These are phyloP conservation scores for Coemansia sp. DNA, from an alignment of 192 early-diverging fungal species.

Conservation along the genomic window DNA sequence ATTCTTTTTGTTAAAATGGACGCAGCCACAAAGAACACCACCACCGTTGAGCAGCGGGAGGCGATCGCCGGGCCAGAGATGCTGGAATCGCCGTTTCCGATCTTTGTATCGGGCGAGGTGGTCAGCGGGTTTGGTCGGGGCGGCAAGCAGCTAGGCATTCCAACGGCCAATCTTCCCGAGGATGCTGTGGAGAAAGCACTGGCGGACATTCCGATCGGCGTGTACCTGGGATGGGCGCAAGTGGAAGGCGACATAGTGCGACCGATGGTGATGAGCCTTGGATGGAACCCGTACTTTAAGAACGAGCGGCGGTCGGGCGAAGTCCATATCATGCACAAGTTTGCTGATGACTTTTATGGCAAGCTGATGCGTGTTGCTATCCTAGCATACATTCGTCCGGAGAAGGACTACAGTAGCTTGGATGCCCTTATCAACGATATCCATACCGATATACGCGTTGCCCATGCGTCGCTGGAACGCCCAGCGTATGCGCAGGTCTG, in stretches of 20 bases:
- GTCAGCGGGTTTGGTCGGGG: slow-evolving; percentile 93
- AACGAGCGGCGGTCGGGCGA: slow-evolving; percentile 97
- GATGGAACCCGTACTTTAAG: slow-evolving; percentile 99
- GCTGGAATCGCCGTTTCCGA: slow-evolving; percentile 65
- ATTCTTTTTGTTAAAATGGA: too few species aligned
- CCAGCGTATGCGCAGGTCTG: slow-evolving; percentile 19
- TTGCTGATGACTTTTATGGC: slow-evolving; percentile 89
- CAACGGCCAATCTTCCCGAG: slow-evolving; percentile 94
- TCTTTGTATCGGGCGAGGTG: slow-evolving; percentile 76
- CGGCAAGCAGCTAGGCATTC: slow-evolving; percentile 94
- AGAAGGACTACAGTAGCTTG: slow-evolving; percentile 85
- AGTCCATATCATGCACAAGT: slow-evolving; percentile 93
- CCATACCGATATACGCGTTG: slow-evolving; percentile 71
- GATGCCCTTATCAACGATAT: slow-evolving; percentile 93
- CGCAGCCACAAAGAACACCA: not conserved
- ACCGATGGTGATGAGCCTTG: slow-evolving; percentile 99
- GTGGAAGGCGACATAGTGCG: slow-evolving; percentile 64
- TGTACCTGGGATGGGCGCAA: slow-evolving; percentile 94
- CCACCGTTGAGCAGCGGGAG: not conserved
- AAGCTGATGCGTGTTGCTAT: slow-evolving; percentile 79
- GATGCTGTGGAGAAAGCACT: slow-evolving; percentile 66
- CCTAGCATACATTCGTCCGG: slow-evolving; percentile 84
- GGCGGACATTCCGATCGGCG: slow-evolving; percentile 72
- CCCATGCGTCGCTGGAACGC: slow-evolving; percentile 23
- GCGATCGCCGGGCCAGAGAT: slow-evolving; percentile 62